A percentile compares a stretch with the other conserved stretches of the same genome.
Conservation (phyloP, 2,329 filamentous ascomycete species). For the Didymella exigua region DNA sequence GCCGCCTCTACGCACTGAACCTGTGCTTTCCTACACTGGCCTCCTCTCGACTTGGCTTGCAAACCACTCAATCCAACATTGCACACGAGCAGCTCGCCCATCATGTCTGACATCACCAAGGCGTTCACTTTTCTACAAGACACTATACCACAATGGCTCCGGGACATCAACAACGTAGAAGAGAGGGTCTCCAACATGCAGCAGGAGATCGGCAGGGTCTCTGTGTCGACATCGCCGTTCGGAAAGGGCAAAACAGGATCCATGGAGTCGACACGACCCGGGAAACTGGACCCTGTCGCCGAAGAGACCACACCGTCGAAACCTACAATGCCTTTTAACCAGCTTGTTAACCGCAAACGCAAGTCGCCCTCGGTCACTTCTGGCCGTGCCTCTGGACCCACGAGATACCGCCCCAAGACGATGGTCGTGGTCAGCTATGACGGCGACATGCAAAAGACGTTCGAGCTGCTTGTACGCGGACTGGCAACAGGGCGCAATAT, state of each 20-base stretch:
- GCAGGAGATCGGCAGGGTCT: slow-evolving; percentile 37
- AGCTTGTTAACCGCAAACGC: slow-evolving; percentile 45
- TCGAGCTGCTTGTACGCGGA: slow-evolving; percentile 81
- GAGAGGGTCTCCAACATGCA: slow-evolving; percentile 45
- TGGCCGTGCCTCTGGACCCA: slow-evolving; percentile 48
- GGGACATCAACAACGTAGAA: slow-evolving; percentile 39
- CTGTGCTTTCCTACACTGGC: slow-evolving; percentile 1
- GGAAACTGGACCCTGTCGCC: slow-evolving; percentile 29
- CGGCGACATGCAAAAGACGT: slow-evolving; percentile 79
- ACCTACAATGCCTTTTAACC: slow-evolving; percentile 22
- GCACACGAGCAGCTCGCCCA: slow-evolving; percentile 11
- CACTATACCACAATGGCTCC: slow-evolving; percentile 48
- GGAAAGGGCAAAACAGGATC: slow-evolving; percentile 43
- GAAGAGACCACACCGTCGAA: slow-evolving; percentile 27
- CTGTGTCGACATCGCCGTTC: slow-evolving; percentile 35
- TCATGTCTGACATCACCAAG: slow-evolving; percentile 48
- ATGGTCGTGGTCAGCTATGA: slow-evolving; percentile 94
- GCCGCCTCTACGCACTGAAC: slow-evolving; percentile 1
- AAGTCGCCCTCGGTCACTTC: slow-evolving; percentile 53
- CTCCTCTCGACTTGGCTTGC: slow-evolving; percentile 1
- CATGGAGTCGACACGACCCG: slow-evolving; percentile 43
- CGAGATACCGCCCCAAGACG: slow-evolving; percentile 70
- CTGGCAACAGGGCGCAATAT: slow-evolving; percentile 81
- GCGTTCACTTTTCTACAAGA: slow-evolving; percentile 47
- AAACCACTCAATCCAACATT: not conserved